Evolutionary conservation across 1,284 basidiomycete species (phyloP), one percentile per base, ranked within the genome.

Genomic region (Sanghuangporus baumii): DNA sequence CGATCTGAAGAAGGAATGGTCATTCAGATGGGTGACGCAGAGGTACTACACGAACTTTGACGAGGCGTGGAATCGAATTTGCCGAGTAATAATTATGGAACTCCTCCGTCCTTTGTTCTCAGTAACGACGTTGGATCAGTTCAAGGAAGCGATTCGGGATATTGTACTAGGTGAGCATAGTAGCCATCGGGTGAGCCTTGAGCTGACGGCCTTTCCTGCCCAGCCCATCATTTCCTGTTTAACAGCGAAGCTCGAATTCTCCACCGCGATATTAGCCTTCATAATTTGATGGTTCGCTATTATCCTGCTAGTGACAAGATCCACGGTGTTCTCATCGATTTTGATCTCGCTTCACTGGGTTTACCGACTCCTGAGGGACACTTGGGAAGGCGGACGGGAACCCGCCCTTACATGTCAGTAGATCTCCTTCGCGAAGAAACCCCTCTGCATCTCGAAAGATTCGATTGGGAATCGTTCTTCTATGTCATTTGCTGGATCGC

Each of bases 391-490:
- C 43, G 43, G 14, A 46, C 43, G 16, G 16, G 43, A 6, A 46
- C 11, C 14, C 43, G 43, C 8, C 43, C 43, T n/a, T 46, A n/a
- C 43, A 46, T 46, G 43, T 6, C 43, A 20, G 5, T 16, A 18
- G 43, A 46, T 16, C n/a, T 46, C 0, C 43, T 46, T 3, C 18
- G 16, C 3, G 43, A 52, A 6, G 18, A 16, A 26, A 14, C 55
- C 1, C 55, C 36, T 18, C 6, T 38, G 6, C 55, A 58, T 41
- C 16, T 58, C 1, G 57, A 58, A 34, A 46, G 57, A 16, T 48
- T 31, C 23, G 57, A 58, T 38, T 58, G 57, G 57, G 57, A 58
- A 16, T 58, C 57, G 12, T 20, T 58, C 14, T 46, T 58, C 12
- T 58, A 48, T 26, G 57, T 58, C 34, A 38, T 58, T 12, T 26